phyloP scores from a whole-genome alignment of 352 stramenopile species.

The Globisporangium mamillatum region DNA sequence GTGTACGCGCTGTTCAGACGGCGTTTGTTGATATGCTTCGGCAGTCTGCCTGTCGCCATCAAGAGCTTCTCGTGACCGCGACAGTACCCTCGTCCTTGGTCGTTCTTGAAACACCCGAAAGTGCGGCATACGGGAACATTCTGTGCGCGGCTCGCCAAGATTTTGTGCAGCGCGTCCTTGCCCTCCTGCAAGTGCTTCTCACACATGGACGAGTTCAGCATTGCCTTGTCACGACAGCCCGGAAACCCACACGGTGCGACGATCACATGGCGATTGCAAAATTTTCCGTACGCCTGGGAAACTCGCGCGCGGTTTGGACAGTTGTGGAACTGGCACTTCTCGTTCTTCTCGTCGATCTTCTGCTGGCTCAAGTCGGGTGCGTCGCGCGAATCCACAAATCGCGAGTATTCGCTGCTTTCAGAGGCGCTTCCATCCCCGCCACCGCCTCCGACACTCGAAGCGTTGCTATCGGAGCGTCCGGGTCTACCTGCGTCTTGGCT shows the following conservation, averaged over 20 bases:
- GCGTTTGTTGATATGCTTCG: conserved; percentile 79
- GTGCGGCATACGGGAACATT: conserved; percentile 78
- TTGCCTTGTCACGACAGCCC: conserved; percentile 75
- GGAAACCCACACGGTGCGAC: conserved; percentile 82
- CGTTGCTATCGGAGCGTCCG: conserved; percentile 9
- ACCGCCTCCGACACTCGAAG: conserved; percentile 7
- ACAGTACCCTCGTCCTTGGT: conserved; percentile 83
- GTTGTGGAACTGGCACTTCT: conserved; percentile 72
- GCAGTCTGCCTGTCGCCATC: conserved; percentile 75
- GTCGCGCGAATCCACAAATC: conserved; percentile 36
- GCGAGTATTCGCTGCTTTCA: conserved; percentile 35
- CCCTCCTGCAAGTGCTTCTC: conserved; percentile 62
- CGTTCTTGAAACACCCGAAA: conserved; percentile 85
- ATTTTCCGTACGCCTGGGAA: conserved; percentile 73
- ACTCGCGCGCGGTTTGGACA: conserved; percentile 80
- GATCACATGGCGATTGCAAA: conserved; percentile 87
- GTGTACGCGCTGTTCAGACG: conserved; percentile 86
- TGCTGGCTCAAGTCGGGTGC: conserved; percentile 49
- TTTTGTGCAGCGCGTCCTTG: conserved; percentile 68
- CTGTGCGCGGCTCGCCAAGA: conserved; percentile 58
- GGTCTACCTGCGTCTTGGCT: neutral
- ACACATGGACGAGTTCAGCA: conserved; percentile 64
- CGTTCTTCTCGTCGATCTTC: conserved; percentile 63
- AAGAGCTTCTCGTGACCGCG: conserved; percentile 83
- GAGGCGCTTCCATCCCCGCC: conserved; percentile 11